Evolutionary conservation across 345 rosid genomes (phyloP).

Genomic region (Citrus cavaleriei): DNA sequence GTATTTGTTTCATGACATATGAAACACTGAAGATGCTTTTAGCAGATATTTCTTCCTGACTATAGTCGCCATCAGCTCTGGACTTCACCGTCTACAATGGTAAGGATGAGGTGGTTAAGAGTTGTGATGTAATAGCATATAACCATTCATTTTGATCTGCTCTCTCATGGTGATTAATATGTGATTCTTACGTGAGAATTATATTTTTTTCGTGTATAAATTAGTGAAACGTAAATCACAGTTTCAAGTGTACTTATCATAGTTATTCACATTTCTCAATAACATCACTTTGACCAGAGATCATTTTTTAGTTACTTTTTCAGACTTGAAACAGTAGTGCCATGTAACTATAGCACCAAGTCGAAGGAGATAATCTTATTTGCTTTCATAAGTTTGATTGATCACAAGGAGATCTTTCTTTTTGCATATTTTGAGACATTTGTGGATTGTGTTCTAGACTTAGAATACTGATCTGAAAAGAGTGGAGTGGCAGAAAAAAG

Average conservation of each 20-base stretch:
- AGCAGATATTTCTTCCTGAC: constrained; percentile 34
- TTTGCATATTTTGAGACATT: background rate
- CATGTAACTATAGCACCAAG: background rate
- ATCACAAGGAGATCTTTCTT: background rate
- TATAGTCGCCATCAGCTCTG: constrained; percentile 15
- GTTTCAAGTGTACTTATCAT: constrained; percentile 4
- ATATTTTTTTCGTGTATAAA: constrained; percentile 30
- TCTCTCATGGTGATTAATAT: constrained; percentile 22
- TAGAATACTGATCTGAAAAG: background rate
- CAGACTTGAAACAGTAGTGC: background rate
- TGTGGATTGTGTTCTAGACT: background rate
- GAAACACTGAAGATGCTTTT: constrained; percentile 74
- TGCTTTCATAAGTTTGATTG: background rate
- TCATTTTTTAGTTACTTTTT: background rate
- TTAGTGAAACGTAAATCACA: background rate
- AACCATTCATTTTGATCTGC: background rate
- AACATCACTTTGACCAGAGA: background rate
- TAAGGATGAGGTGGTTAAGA: background rate
- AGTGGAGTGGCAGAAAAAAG: background rate
- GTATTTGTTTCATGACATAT: constrained; percentile 93
- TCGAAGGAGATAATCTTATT: background rate
- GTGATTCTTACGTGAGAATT: constrained; percentile 18
- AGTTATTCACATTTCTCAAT: background rate
- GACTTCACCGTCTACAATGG: background rate
- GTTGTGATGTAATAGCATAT: constrained; percentile 1